Percentiles rank a stretch among this genome's conserved stretches.
Evolutionary conservation across 345 rosid genomes (phyloP).

Genomic region (Lepidium aucheri): DNA sequence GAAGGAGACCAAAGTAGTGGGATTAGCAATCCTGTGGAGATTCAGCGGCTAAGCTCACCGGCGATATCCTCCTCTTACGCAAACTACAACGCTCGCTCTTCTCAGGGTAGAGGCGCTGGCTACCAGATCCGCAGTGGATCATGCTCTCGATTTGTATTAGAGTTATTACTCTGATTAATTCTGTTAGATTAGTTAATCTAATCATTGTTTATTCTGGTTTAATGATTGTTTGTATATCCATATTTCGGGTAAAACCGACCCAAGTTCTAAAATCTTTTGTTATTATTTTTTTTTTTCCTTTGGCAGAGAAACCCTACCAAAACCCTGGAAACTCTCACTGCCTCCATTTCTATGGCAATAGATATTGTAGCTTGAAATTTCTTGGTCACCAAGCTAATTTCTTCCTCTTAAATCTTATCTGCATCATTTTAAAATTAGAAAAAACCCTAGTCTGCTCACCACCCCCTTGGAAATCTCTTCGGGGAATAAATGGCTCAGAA

Average conservation of each 20-base stretch:
- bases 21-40: too few relatives aligned
- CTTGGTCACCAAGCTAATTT: constrained; percentile 29
- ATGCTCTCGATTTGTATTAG: too few relatives aligned
- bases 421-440: neutral
- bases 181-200: too few relatives aligned
- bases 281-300: neutral
- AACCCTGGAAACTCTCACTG: constrained; percentile 26
- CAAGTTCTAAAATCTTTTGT: neutral
- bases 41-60: too few relatives aligned
- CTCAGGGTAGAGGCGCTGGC: too few relatives aligned
- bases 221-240: too few relatives aligned
- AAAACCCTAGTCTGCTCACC: neutral
- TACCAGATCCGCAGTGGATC: too few relatives aligned
- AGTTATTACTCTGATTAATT: too few relatives aligned
- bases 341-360: constrained; percentile 14
- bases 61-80: too few relatives aligned
- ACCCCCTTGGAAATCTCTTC: neutral
- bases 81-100: too few relatives aligned
- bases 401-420: neutral
- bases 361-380: constrained; percentile 1
- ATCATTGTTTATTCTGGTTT: too few relatives aligned
- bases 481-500: constrained; percentile 46
- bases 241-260: constrained; percentile 15
- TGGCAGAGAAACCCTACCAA: constrained; percentile 40
- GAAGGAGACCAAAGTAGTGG: too few relatives aligned